These are phyloP conservation scores for Pinus albicaulis DNA, from an alignment of 75 land plant genomes.

Conservation along the genomic window DNA sequence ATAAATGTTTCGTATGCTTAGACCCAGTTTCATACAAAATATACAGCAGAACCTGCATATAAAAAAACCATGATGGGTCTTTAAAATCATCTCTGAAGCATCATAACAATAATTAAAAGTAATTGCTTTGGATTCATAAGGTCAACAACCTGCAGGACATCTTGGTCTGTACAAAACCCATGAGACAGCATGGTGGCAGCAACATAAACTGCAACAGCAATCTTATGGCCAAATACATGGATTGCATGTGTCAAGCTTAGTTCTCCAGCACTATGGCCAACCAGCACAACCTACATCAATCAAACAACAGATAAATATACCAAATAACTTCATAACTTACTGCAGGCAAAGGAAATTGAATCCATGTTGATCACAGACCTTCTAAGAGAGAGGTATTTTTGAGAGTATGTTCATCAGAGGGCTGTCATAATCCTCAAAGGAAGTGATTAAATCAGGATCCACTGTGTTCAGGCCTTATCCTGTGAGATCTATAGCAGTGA, in stretches of 20 bases:
- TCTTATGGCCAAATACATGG: constrained; percentile 26
- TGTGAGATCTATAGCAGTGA: constrained; percentile 46
- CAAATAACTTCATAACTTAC: neutral
- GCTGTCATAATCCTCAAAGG: constrained; percentile 34
- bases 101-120: no score
- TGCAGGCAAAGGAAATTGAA: neutral
- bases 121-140: neutral
- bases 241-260: constrained; percentile 48
- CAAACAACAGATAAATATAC: neutral
- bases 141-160: neutral
- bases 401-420: constrained; percentile 46
- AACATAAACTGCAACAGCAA: constrained; percentile 26
- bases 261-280: constrained; percentile 86
- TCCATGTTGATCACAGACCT: neutral
- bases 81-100: no score
- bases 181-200: constrained; percentile 26
- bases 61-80: no score
- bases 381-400: neutral
- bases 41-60: no score
- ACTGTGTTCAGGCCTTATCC: constrained; percentile 37
- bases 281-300: constrained; percentile 52
- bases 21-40: no score
- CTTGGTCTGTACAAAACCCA: constrained; percentile 12
- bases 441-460: constrained; percentile 20
- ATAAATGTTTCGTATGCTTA: no score